Percentiles rank a stretch among this genome's conserved stretches.
Evolutionary conservation across 805 yeast species (phyloP).

Genomic region (Candida ponderosae): DNA sequence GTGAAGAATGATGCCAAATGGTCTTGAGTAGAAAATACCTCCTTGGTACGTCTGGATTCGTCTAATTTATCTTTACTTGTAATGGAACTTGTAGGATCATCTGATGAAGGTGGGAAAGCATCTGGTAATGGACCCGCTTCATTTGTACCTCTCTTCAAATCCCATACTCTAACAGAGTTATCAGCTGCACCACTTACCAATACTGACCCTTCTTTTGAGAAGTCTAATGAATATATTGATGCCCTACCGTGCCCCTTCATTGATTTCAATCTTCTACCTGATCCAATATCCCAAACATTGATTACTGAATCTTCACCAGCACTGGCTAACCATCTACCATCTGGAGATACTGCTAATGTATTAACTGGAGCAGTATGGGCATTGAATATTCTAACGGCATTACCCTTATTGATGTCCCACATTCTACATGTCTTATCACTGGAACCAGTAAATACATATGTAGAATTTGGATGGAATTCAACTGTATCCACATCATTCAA

Average conservation of each 20-base stretch:
- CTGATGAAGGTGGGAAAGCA: constrained; percentile 37
- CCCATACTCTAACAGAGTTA: constrained; percentile 93
- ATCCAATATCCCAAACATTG: constrained; percentile 89
- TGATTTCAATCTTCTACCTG: constrained; percentile 79
- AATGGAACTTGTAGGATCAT: constrained; percentile 23
- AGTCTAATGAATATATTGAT: constrained; percentile 76
- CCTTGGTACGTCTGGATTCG: constrained; percentile 48
- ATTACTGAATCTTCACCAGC: constrained; percentile 91
- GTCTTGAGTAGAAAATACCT: constrained; percentile 76
- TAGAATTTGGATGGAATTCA: constrained; percentile 92
- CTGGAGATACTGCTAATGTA: constrained; percentile 85
- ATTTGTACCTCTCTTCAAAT: constrained; percentile 74
- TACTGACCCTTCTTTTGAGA: constrained; percentile 82
- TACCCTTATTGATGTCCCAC: constrained; percentile 95
- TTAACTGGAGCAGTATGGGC: constrained; percentile 91
- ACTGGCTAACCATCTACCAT: constrained; percentile 93
- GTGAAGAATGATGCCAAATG: constrained; percentile 92
- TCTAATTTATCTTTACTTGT: constrained; percentile 30
- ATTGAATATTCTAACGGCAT: constrained; percentile 82
- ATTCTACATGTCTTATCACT: constrained; percentile 92
- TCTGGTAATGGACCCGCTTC: constrained; percentile 79
- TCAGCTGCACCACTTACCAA: constrained; percentile 91
- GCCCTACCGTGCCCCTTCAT: constrained; percentile 94
- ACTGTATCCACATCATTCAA: constrained; percentile 93
- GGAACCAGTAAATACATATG: constrained; percentile 91